A percentile compares a stretch with the other conserved stretches of the same genome.
phyloP scores from a whole-genome alignment of 108 stramenopile genomes.

The Pseudonitzschia delicatissima region DNA sequence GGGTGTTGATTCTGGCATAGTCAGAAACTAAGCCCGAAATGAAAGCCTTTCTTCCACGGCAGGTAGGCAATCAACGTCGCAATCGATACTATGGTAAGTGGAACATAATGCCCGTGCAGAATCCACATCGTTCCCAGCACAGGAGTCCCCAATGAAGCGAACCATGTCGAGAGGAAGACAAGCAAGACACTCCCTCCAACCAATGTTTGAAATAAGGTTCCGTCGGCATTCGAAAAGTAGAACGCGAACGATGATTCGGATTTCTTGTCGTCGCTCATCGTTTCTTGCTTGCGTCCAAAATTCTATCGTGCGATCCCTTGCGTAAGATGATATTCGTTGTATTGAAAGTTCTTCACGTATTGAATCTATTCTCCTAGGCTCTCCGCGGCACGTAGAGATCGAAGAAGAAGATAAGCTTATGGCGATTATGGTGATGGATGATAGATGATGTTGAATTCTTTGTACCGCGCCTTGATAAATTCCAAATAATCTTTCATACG shows the following conservation, averaged over 20 bases:
- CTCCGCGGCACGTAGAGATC: too few relatives aligned
- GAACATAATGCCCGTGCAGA: background rate
- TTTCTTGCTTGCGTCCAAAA: background rate
- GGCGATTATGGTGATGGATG: too few relatives aligned
- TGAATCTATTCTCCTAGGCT: background rate
- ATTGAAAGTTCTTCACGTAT: background rate
- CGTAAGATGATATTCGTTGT: background rate
- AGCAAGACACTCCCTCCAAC: slow-evolving; percentile 3
- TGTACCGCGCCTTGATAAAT: too few relatives aligned
- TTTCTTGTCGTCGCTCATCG: background rate
- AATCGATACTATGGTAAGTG: slow-evolving; percentile 15
- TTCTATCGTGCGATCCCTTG: background rate
- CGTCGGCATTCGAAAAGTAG: background rate
- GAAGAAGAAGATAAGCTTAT: too few relatives aligned
- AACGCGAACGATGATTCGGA: background rate
- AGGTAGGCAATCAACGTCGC: slow-evolving; percentile 41
- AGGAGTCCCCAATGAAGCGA: slow-evolving; percentile 1
- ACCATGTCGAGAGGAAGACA: slow-evolving; percentile 2
- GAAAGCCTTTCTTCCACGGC: slow-evolving; percentile 42
- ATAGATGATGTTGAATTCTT: background rate
- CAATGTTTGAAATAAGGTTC: background rate
- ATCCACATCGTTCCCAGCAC: background rate
- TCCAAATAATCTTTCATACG: too few relatives aligned
- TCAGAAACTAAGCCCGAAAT: slow-evolving; percentile 17
- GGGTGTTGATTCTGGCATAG: slow-evolving; percentile 19